These are phyloP conservation scores for Mycena citricolor DNA, from an alignment of 1,284 basidiomycete genomes.

Conservation along the genomic window DNA sequence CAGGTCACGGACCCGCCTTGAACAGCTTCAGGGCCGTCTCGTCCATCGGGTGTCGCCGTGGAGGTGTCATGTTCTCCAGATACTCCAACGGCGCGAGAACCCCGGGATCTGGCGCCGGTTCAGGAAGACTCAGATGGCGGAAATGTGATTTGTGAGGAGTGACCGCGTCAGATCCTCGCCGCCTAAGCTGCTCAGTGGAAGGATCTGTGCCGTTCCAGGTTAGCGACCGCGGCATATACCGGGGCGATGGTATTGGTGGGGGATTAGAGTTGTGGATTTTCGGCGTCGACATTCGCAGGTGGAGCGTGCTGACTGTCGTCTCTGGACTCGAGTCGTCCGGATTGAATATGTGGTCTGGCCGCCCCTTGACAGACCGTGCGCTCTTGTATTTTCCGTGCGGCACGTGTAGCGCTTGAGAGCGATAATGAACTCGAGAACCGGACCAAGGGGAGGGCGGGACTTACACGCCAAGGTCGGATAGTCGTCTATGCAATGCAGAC, in stretches of 20 bases:
- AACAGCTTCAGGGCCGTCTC: conserved; percentile 56
- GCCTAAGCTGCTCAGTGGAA: conserved; percentile 5
- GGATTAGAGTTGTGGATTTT: neutral
- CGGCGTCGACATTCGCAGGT: neutral
- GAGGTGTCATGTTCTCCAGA: conserved; percentile 45
- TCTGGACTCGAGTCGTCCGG: conserved; percentile 30
- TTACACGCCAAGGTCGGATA: conserved; percentile 50
- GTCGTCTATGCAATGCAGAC: conserved; percentile 61
- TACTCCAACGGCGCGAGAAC: conserved; percentile 55
- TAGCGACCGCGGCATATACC: conserved; percentile 13
- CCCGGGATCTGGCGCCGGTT: conserved; percentile 24
- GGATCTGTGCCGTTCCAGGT: conserved; percentile 17
- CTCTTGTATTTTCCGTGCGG: conserved; percentile 70
- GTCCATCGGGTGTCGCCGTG: conserved; percentile 52
- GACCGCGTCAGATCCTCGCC: conserved; percentile 4
- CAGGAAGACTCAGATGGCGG: conserved; percentile 17
- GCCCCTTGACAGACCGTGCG: conserved; percentile 59
- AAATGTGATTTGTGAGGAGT: too few species aligned
- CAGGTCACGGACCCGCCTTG: conserved; percentile 24
- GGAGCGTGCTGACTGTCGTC: neutral
- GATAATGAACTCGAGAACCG: neutral
- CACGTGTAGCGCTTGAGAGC: conserved; percentile 42
- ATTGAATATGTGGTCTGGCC: conserved; percentile 48
- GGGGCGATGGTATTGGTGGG: conserved; percentile 27
- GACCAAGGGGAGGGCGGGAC: neutral